Conservation (phyloP, 805 yeast genomes). For the Cyberlindnera sargentensis region DNA sequence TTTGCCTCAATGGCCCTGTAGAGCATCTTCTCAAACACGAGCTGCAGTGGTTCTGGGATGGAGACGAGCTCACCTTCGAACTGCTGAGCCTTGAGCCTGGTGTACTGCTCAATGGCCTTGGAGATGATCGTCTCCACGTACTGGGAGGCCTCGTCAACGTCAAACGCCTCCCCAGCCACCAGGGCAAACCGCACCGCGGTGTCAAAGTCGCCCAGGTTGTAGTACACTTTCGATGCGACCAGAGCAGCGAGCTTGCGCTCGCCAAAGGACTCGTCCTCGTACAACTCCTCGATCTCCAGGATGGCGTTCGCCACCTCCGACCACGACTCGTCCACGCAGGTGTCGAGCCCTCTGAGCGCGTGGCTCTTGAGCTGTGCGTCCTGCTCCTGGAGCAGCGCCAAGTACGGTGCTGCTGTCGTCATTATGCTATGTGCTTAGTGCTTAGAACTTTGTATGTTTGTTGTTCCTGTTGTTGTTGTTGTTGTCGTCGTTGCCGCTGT, state of each 20-base stretch:
- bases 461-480: background rate
- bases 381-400: slow-evolving; percentile 81
- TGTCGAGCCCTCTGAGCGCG: slow-evolving; percentile 77
- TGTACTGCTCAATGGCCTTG: slow-evolving; percentile 83
- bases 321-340: slow-evolving; percentile 88
- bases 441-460: background rate
- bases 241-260: slow-evolving; percentile 83
- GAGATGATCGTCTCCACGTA: slow-evolving; percentile 91
- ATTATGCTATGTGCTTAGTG: slow-evolving; percentile 8
- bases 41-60: slow-evolving; percentile 56
- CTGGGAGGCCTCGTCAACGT: slow-evolving; percentile 71
- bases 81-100: slow-evolving; percentile 48
- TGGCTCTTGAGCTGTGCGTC: slow-evolving; percentile 72
- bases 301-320: slow-evolving; percentile 92
- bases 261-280: slow-evolving; percentile 75
- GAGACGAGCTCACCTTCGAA: slow-evolving; percentile 30
- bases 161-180: slow-evolving; percentile 73
- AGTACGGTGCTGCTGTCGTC: slow-evolving; percentile 76
- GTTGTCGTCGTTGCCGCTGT: background rate
- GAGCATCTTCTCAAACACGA: slow-evolving; percentile 82
- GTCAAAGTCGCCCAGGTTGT: slow-evolving; percentile 90
- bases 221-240: slow-evolving; percentile 83
- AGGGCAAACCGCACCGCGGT: slow-evolving; percentile 85
- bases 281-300: slow-evolving; percentile 82
- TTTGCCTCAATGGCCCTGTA: slow-evolving; percentile 63